These are phyloP conservation scores for Penicillium desertorum DNA, from an alignment of 495 filamentous ascomycete genomes.

Conservation along the genomic window DNA sequence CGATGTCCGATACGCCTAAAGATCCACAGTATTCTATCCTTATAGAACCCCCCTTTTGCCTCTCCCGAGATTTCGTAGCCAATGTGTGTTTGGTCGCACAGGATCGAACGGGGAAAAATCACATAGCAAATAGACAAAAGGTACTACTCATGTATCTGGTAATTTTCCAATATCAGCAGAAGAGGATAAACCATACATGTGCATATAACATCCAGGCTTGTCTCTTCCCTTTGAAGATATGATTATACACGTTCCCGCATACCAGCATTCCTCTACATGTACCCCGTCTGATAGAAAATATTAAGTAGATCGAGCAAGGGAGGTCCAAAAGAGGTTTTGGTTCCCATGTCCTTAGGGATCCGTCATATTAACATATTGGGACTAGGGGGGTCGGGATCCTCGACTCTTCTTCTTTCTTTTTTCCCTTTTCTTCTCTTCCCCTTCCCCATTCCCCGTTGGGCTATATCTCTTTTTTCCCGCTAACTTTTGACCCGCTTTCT, in stretches of 20 bases:
- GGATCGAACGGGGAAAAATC: conserved; percentile 10
- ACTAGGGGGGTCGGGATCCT: conserved; percentile 49
- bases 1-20: not conserved
- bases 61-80: conserved; percentile 3
- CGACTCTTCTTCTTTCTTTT: conserved; percentile 25
- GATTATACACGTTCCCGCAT: conserved; percentile 13
- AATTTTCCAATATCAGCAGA: not conserved
- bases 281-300: too few relatives aligned
- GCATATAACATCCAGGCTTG: too few relatives aligned
- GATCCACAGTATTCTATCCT: not conserved
- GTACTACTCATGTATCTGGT: not conserved
- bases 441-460: conserved; percentile 20
- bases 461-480: conserved; percentile 17
- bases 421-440: conserved; percentile 24
- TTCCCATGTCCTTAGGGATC: conserved; percentile 41
- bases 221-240: conserved; percentile 4
- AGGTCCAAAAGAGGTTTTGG: conserved; percentile 4
- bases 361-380: conserved; percentile 53
- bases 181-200: conserved; percentile 13
- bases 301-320: conserved; percentile 13
- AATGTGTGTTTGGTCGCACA: conserved; percentile 10
- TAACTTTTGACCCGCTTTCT: conserved; percentile 10
- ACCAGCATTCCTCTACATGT: conserved; percentile 21
- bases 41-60: not conserved
- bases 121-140: not conserved